Evolutionary conservation across 257 asterid species (phyloP).

Genomic region (Buddleja alternifolia): DNA sequence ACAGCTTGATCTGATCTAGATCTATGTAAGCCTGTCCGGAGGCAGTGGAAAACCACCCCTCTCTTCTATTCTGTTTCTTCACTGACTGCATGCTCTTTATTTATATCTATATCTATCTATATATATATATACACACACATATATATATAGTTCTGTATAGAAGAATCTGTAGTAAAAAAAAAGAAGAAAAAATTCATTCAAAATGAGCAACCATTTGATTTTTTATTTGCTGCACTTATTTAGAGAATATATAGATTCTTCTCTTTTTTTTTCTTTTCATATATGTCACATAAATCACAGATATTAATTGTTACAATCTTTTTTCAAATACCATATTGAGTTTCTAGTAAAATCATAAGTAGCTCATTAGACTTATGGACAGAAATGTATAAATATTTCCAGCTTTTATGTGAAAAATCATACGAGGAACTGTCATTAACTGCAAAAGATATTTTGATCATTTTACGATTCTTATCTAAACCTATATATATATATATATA

Average conservation of each 20-base stretch:
- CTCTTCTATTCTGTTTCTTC: conserved; percentile 30
- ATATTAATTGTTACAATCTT: background rate
- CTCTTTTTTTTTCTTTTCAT: too few species aligned
- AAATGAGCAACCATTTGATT: too few species aligned
- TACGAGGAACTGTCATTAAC: conserved; percentile 21
- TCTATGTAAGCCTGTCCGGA: conserved; percentile 57
- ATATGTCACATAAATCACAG: too few species aligned
- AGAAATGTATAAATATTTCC: background rate
- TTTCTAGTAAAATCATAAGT: background rate
- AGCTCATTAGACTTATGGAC: background rate
- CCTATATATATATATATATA: too few species aligned
- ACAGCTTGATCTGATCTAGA: conserved; percentile 67
- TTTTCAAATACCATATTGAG: background rate
- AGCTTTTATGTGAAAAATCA: conserved; percentile 7
- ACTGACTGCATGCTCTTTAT: conserved; percentile 1
- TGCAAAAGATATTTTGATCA: too few species aligned
- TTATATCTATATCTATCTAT: too few species aligned
- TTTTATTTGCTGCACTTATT: too few species aligned
- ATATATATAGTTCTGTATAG: conserved; percentile 15
- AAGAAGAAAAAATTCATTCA: too few species aligned
- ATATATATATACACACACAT: too few species aligned
- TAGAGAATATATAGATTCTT: background rate
- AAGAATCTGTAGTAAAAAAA: too few species aligned
- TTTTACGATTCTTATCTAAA: too few species aligned
- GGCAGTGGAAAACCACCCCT: conserved; percentile 49